Evolutionary conservation across 2,329 filamentous ascomycete species (phyloP), one percentile per base, ranked within the genome.

Genomic region (Albophoma yamanashiensis): DNA sequence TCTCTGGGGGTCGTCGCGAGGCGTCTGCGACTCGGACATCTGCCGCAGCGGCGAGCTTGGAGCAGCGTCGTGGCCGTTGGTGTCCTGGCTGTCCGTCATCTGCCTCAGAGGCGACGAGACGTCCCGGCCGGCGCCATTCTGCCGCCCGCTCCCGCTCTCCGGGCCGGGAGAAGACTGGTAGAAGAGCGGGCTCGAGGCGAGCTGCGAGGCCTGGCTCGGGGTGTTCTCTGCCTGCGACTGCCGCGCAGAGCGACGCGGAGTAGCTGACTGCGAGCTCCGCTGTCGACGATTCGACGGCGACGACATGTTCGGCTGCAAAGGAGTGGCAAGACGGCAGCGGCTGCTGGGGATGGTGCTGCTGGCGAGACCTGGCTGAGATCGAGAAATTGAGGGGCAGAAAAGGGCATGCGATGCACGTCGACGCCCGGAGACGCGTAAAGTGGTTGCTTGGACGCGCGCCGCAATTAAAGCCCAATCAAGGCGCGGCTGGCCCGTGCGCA

Each of bases 121-220:
- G 58, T 76, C 73, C 53, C 68, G 67, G 47, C 69, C 70, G 9
- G 69, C 69, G 39, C 63, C 70, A 67, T 72, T 66, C 14, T 67
- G 67, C 27, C 62, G 63, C 5, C 61, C 65, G 40, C 59, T 62
- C 38, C 63, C 66, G n/a, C 66, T 67, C 11, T 58, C 62, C 1
- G 70, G 67, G 17, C 67, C 66, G 1, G 77, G 75, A 8, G 79
- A 77, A 2, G 79, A 84, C 67, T 82, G 84, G 74, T 87, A 95
- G 74, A 90, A 89, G 64, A 96, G 80, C 47, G 92, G 92, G 61
- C 92, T 96, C 4, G 91, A 94, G 6, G 84, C 83, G 63, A 87
- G 78, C 66, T 81, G 78, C 27, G 79, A 79, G 27, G 74, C 66
- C 40, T 76, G 75, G 57, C 78, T 78, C 63, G 81, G 81, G 58